Base-by-base conservation (phyloP, 2,329 filamentous ascomycete species). In the Cordyceps fumosorosea region DNA sequence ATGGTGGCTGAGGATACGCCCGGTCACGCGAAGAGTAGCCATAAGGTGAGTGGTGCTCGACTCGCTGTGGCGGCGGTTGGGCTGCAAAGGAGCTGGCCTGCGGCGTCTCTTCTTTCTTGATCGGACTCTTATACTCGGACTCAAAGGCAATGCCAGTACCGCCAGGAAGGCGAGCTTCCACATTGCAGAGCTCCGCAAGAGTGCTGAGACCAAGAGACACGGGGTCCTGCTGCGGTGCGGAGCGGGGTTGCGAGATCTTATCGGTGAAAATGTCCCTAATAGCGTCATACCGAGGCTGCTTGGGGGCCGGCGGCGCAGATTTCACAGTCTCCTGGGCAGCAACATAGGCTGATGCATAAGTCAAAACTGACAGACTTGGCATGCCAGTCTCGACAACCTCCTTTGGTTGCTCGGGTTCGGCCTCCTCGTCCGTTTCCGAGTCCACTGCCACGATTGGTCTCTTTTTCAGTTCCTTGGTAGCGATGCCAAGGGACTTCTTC, bases 231-330 rank as follows among this genome's bases (percentile, higher is more conserved):
- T 67, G 63, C 2, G 71, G 70, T 12, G 69, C 58, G 18, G 71
- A 62, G 5, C 66, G 65, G 22, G 75, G 73, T 62, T 72, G 54
- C 24, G 53, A 26, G 18, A 16, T 74, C 8, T 73, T 70, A 59
- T 74, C 69, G 14, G 74, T 74, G 64, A 78, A 78, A 34, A 78
- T 73, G 62, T 78, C 77, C n/a, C 71, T 66, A 34, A 73, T 69
- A n/a, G 71, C 71, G 50, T 73, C 71, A 54, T 73, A 73, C 5
- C 67, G 58, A 22, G 59, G 62, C 26, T 56, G 63, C 58, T 66
- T 67, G 1, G 64, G 63, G 24, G 59, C 47, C 5, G 51, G 51
- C 18, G 55, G 51, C n/a, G 55, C 56, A 14, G 57, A 14, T 22
- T 64, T 62, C 29, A 44, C 34, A 6, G 57, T 40, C 50, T 65